phyloP scores from a whole-genome alignment of 2,329 filamentous ascomycete species.

The Corinectria fuckeliana region DNA sequence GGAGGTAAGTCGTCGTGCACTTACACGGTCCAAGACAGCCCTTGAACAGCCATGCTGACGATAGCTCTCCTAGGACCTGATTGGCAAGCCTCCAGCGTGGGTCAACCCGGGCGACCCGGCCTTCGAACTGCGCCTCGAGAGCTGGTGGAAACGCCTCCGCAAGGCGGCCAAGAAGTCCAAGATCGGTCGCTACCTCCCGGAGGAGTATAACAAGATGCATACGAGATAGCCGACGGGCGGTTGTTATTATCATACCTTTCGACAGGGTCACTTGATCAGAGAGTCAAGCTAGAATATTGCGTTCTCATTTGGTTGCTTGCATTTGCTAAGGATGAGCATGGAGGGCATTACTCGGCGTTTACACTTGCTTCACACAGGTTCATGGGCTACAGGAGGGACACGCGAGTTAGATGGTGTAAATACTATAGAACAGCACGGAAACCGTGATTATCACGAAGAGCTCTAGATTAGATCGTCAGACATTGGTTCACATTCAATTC shows the following conservation, averaged over 20 bases:
- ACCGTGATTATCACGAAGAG: neutral
- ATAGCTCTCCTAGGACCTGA: slow-evolving; percentile 40
- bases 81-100: slow-evolving; percentile 39
- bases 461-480: neutral
- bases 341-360: slow-evolving; percentile 20
- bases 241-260: neutral
- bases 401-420: neutral
- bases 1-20: slow-evolving; percentile 39
- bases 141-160: slow-evolving; percentile 46
- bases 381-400: slow-evolving; percentile 3
- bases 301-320: slow-evolving; percentile 1
- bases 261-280: slow-evolving; percentile 1
- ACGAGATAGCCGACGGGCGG: slow-evolving; percentile 30
- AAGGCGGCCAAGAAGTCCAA: slow-evolving; percentile 45
- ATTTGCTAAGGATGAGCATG: neutral
- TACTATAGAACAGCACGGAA: slow-evolving; percentile 7
- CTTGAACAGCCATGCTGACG: slow-evolving; percentile 3
- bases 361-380: neutral
- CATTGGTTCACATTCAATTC: slow-evolving; percentile 12
- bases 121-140: slow-evolving; percentile 39
- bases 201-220: slow-evolving; percentile 44
- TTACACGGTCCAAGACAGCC: neutral
- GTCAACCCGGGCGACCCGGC: slow-evolving; percentile 37
- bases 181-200: slow-evolving; percentile 43
- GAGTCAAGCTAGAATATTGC: neutral